These are phyloP conservation scores for Sarocladium strictum DNA, from an alignment of 2,329 filamentous ascomycete genomes.

Conservation along the genomic window DNA sequence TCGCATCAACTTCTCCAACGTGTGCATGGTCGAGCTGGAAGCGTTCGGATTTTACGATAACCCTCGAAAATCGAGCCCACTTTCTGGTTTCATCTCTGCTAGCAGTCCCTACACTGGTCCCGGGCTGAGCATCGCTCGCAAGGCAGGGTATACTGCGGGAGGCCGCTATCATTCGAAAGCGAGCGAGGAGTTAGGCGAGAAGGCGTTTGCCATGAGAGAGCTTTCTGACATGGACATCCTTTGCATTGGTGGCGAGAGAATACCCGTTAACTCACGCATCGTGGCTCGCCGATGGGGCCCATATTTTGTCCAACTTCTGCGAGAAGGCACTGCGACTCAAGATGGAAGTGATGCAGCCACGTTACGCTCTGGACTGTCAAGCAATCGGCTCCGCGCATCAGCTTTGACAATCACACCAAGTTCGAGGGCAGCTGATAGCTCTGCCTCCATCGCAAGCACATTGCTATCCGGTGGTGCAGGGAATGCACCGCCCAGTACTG, in stretches of 20 bases:
- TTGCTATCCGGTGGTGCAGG: conserved; percentile 31
- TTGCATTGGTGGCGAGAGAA: conserved; percentile 82
- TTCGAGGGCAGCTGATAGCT: conserved; percentile 43
- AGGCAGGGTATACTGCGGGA: conserved; percentile 61
- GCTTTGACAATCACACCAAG: conserved; percentile 78
- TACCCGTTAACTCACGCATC: conserved; percentile 88
- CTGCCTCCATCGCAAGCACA: conserved; percentile 36
- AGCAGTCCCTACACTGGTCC: conserved; percentile 62
- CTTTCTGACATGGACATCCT: conserved; percentile 95
- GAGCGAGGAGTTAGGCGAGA: conserved; percentile 79
- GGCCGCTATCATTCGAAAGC: conserved; percentile 70
- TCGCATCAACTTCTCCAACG: conserved; percentile 93
- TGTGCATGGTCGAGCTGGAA: conserved; percentile 95
- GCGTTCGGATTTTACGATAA: conserved; percentile 98
- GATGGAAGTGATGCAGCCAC: conserved; percentile 72
- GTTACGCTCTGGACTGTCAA: conserved; percentile 57
- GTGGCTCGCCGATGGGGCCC: conserved; percentile 87
- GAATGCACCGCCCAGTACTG: conserved; percentile 33
- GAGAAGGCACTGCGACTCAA: conserved; percentile 68
- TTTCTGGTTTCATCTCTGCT: conserved; percentile 78
- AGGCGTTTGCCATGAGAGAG: conserved; percentile 74
- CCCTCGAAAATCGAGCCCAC: conserved; percentile 69
- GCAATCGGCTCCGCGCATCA: conserved; percentile 64
- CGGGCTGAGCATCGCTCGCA: conserved; percentile 50
- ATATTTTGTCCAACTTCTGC: conserved; percentile 87